Base-by-base conservation (phyloP, 305 asterid genomes). In the Fraxinus sp. region DNA sequence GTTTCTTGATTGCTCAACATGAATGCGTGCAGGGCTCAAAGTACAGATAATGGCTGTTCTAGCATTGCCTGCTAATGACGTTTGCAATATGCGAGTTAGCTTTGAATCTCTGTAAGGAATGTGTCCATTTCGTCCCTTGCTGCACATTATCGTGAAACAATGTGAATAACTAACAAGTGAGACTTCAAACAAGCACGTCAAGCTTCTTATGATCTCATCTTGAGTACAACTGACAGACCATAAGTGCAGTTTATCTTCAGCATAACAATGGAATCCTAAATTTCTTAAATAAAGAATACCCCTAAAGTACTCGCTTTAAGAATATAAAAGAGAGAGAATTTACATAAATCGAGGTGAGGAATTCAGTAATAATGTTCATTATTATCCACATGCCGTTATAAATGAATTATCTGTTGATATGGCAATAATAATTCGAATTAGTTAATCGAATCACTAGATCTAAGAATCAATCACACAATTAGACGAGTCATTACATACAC, bases 41-140 rank as follows among this genome's bases (percentile, higher is more conserved):
- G 99, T 94, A 84, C 99, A 96, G 77, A 96, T 96, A 86, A 96
- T 92, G 86, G 98, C 97, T 22, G 97, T 94, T 87, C 93, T 91
- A 46, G 97, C 97, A 82, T 96, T 94, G 43, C 98, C 99, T 39
- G 97, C 97, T 87, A 96, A 84, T 11, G 98, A 92, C 0, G 97
- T 88, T 84, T 96, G 99, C 55, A 96, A 91, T 71, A 96, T 96
- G 59, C 99, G 92, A 18, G 99, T 96, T 62, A 96, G 91, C 95
- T 96, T 96, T 2, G 99, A 96, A 85, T 96, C 99, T 85, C 99
- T 87, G 88, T 88, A 96, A 5, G 99, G 99, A 84, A 96, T 83
- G 86, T 96, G 99, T 6, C 98, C 97, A 22, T 88, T 89, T 87
- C 97, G 86, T 7, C 95, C 94, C 87, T 96, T 93, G 95, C 99